A percentile compares a stretch with the other conserved stretches of the same genome.
Evolutionary conservation across 2,329 filamentous ascomycete species (phyloP).

Genomic region (Phyllosticta citribraziliensis): DNA sequence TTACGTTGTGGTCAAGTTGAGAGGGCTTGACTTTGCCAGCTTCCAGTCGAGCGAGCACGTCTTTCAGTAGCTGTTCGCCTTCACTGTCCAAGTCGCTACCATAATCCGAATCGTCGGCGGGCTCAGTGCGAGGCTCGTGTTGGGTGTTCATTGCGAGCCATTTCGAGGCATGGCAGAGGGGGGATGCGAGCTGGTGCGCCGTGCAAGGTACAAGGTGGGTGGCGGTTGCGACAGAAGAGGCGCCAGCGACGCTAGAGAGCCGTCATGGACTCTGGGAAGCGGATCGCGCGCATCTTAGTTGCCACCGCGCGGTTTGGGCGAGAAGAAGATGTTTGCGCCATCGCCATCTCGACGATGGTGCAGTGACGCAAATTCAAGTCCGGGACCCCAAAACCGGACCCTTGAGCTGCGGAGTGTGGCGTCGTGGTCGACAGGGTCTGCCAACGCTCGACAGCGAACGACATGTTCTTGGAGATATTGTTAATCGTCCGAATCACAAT

Average conservation of each 20-base stretch:
- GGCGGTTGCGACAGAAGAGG: not conserved
- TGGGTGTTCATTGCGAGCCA: constrained; percentile 1
- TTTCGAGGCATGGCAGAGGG: constrained; percentile 5
- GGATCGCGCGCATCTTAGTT: not conserved
- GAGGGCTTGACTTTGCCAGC: constrained; percentile 21
- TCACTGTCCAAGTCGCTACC: constrained; percentile 52
- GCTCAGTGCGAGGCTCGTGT: not conserved
- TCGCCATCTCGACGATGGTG: no score
- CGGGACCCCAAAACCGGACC: no score
- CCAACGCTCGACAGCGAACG: not conserved
- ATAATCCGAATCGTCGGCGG: constrained; percentile 37
- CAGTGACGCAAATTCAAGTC: no score
- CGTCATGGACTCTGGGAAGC: not conserved
- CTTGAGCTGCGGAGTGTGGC: no score
- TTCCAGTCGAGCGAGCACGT: constrained; percentile 39
- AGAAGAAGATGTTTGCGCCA: no score
- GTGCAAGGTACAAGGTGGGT: not conserved
- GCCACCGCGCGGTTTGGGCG: not conserved
- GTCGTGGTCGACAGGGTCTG: not conserved
- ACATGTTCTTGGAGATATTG: not conserved
- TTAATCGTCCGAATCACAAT: not conserved
- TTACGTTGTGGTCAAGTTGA: constrained; percentile 17
- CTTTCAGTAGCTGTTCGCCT: constrained; percentile 45
- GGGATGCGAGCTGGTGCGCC: not conserved
- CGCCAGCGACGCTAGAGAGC: not conserved